Conservation (phyloP, 805 yeast species). For the Ogataea parapolymorpha region DNA sequence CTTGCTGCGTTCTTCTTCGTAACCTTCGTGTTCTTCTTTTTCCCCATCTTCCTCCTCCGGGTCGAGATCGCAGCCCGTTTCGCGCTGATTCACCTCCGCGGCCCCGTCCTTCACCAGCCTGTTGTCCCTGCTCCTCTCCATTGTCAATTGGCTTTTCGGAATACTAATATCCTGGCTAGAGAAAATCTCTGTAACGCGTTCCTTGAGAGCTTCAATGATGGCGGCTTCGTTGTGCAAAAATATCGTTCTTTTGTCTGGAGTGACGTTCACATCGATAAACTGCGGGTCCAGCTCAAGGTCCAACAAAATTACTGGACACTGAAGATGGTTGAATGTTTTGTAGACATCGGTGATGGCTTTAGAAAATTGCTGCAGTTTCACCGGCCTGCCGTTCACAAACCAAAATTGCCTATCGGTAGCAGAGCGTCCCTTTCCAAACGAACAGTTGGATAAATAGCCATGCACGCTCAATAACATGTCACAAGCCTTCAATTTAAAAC, state of each 20-base stretch:
- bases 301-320: constrained; percentile 66
- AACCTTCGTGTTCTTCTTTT: not conserved
- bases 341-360: constrained; percentile 72
- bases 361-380: constrained; percentile 49
- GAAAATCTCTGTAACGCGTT: constrained; percentile 47
- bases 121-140: not conserved
- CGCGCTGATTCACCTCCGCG: too few relatives aligned
- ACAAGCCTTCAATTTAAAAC: constrained; percentile 24
- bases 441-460: constrained; percentile 73
- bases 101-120: not conserved
- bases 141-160: constrained; percentile 17
- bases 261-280: constrained; percentile 76
- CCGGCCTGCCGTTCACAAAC: constrained; percentile 76
- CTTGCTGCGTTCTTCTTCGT: not conserved
- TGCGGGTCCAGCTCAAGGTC: constrained; percentile 52
- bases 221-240: constrained; percentile 62
- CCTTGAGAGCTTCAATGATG: constrained; percentile 54
- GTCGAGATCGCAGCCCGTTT: not conserved
- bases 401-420: constrained; percentile 72
- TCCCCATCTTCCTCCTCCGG: not conserved
- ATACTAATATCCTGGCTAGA: constrained; percentile 30
- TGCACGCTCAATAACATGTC: constrained; percentile 37
- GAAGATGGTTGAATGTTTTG: constrained; percentile 65
- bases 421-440: constrained; percentile 75
- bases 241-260: constrained; percentile 84